Percentiles rank a stretch among this genome's conserved stretches.
phyloP scores from a whole-genome alignment of 2,329 filamentous ascomycete genomes.

The Neobulgaria alba region DNA sequence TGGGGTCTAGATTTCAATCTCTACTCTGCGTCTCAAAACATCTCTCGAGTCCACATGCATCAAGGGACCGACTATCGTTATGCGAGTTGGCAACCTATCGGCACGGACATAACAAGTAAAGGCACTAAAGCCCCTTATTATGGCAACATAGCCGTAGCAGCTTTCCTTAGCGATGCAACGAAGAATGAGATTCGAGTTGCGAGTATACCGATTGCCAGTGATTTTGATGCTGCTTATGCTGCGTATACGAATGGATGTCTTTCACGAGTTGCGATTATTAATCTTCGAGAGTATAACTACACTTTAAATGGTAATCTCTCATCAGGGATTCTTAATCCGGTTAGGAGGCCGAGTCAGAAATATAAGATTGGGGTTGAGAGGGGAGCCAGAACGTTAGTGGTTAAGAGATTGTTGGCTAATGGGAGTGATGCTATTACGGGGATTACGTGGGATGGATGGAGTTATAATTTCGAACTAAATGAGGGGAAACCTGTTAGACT shows the following conservation, averaged over 20 bases:
- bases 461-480: constrained; percentile 52
- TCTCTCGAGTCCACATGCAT: constrained; percentile 54
- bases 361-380: constrained; percentile 36
- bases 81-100: constrained; percentile 50
- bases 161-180: constrained; percentile 40
- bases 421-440: constrained; percentile 56
- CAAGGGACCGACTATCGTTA: constrained; percentile 56
- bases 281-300: constrained; percentile 52
- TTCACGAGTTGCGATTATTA: constrained; percentile 44
- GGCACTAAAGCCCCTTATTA: constrained; percentile 59
- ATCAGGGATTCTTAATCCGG: constrained; percentile 18
- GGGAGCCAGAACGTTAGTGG: constrained; percentile 21
- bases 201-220: constrained; percentile 35
- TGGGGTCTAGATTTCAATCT: constrained; percentile 57
- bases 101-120: constrained; percentile 38
- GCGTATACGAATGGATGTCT: constrained; percentile 40
- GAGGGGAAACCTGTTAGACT: constrained; percentile 44
- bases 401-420: constrained; percentile 48
- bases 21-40: constrained; percentile 45
- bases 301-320: constrained; percentile 34
- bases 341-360: constrained; percentile 27
- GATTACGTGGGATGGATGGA: constrained; percentile 52
- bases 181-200: constrained; percentile 35
- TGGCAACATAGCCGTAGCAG: constrained; percentile 49
- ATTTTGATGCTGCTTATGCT: constrained; percentile 44